Percentiles rank a stretch among this genome's conserved stretches.
These are phyloP conservation scores for Simplicillium aogashimaense DNA, from an alignment of 2,329 filamentous ascomycete species.

Conservation along the genomic window DNA sequence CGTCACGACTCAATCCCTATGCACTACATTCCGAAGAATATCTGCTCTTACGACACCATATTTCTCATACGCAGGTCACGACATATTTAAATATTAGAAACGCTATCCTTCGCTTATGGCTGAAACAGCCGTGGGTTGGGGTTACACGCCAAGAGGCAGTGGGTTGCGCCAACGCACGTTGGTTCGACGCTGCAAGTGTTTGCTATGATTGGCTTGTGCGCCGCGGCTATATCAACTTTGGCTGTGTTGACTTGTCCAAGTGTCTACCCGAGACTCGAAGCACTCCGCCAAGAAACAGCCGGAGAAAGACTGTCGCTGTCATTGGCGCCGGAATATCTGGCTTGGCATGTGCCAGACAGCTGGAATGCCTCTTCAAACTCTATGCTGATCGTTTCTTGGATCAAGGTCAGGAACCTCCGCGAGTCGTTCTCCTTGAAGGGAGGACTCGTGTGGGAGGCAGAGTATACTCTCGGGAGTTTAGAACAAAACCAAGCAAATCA, in stretches of 20 bases:
- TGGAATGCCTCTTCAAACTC: conserved; percentile 78
- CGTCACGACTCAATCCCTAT: conserved; percentile 82
- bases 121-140: conserved; percentile 71
- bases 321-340: conserved; percentile 94
- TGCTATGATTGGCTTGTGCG: conserved; percentile 90
- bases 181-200: conserved; percentile 80
- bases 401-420: conserved; percentile 57
- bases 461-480: conserved; percentile 72
- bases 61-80: conserved; percentile 83
- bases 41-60: conserved; percentile 64
- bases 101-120: conserved; percentile 84
- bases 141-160: conserved; percentile 79
- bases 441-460: conserved; percentile 80
- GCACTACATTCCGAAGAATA: conserved; percentile 81
- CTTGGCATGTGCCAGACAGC: conserved; percentile 80
- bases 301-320: conserved; percentile 64
- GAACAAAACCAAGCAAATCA: conserved; percentile 44
- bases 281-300: conserved; percentile 20
- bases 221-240: conserved; percentile 92
- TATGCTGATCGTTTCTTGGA: conserved; percentile 59
- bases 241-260: conserved; percentile 67
- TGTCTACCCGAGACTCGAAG: conserved; percentile 21
- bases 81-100: conserved; percentile 95
- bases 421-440: conserved; percentile 76
- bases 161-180: conserved; percentile 79